These are phyloP conservation scores for Dendrocalamus sinicus DNA, from an alignment of 176 grass and related monocot genomes.

Conservation along the genomic window DNA sequence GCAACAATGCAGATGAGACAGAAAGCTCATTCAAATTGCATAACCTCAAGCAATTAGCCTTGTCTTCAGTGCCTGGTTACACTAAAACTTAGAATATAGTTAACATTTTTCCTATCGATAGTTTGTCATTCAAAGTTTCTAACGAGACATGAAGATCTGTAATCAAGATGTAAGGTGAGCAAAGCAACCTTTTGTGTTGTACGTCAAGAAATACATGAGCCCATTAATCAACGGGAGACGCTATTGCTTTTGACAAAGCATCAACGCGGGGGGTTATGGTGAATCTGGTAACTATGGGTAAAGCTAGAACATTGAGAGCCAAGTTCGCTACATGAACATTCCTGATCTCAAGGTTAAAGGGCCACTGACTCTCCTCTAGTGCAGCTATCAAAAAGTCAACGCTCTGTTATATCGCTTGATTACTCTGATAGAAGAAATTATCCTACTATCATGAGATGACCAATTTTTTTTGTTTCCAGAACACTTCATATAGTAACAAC, in stretches of 20 bases:
- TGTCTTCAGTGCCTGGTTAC: not conserved
- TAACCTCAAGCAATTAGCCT: not conserved
- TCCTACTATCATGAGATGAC: not conserved
- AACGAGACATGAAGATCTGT: not conserved
- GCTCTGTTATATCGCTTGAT: not conserved
- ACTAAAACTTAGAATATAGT: not conserved
- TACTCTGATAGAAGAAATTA: not conserved
- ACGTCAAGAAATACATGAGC: not conserved
- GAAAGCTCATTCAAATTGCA: not conserved
- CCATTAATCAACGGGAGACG: not conserved
- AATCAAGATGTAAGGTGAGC: not conserved
- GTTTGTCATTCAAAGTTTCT: not conserved
- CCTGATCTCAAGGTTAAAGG: not conserved
- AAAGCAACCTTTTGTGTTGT: not conserved
- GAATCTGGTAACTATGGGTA: not conserved
- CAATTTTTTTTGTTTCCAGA: not conserved
- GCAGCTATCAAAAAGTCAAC: not conserved
- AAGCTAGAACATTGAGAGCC: not conserved
- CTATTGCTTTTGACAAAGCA: constrained; percentile 19
- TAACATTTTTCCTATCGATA: not conserved
- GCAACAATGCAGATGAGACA: not conserved
- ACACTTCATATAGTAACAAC: not conserved
- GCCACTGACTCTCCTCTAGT: not conserved
- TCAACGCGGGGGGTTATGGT: not conserved
- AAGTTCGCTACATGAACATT: not conserved